Conservation (phyloP, 225 moss, liverwort and hornwort species). For the Neckera pumila region DNA sequence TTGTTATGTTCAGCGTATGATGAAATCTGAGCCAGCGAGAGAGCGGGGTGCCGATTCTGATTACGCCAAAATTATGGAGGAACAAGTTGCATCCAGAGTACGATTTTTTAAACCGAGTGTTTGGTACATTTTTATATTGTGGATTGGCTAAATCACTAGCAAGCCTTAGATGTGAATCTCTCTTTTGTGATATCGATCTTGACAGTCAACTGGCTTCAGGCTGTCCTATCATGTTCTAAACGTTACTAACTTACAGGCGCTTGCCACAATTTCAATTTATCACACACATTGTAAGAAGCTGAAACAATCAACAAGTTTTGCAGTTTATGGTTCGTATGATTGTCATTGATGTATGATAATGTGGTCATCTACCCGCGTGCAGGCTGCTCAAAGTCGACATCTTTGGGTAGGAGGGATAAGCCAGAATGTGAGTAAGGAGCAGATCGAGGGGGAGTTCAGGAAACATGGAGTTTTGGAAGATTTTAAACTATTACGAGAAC, state of each 20-base stretch:
- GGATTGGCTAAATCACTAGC: background rate
- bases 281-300: background rate
- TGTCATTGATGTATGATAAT: background rate
- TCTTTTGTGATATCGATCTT: background rate
- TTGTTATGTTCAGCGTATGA: slow-evolving; percentile 43
- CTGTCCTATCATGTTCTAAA: background rate
- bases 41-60: slow-evolving; percentile 38
- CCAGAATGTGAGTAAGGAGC: slow-evolving; percentile 55
- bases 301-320: background rate
- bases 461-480: slow-evolving; percentile 70
- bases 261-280: background rate
- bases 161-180: background rate
- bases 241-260: background rate
- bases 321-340: background rate
- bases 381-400: slow-evolving; percentile 89
- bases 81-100: slow-evolving; percentile 48
- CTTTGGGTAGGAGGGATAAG: slow-evolving; percentile 97
- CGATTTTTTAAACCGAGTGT: slow-evolving; percentile 17
- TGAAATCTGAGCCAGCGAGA: slow-evolving; percentile 50
- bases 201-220: background rate
- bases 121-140: background rate
- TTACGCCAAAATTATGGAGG: slow-evolving; percentile 28
- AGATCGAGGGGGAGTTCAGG: slow-evolving; percentile 79
- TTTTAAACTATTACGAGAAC: slow-evolving; percentile 78
- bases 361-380: slow-evolving; percentile 2